phyloP scores from a whole-genome alignment of 2,329 filamentous ascomycete genomes.

The Thelonectria rubi region DNA sequence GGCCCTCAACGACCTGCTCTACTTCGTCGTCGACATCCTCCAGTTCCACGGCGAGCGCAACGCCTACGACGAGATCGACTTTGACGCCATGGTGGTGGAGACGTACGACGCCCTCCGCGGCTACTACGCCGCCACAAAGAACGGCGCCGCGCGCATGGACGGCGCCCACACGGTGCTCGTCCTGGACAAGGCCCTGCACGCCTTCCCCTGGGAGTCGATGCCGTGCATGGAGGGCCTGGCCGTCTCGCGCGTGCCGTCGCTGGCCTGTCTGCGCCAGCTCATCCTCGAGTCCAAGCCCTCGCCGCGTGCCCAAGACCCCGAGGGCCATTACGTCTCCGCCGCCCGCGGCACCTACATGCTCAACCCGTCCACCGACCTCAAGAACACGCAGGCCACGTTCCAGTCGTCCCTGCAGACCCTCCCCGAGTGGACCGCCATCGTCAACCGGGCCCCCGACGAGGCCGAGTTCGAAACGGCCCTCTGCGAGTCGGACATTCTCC shows the following conservation, averaged over 20 bases:
- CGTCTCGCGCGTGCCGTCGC: slow-evolving; percentile 87
- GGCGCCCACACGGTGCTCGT: slow-evolving; percentile 83
- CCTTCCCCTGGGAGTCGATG: slow-evolving; percentile 95
- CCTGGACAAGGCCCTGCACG: slow-evolving; percentile 88
- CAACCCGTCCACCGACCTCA: slow-evolving; percentile 87
- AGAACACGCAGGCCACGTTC: slow-evolving; percentile 80
- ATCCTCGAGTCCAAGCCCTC: slow-evolving; percentile 62
- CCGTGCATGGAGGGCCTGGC: slow-evolving; percentile 83
- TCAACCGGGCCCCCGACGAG: slow-evolving; percentile 76
- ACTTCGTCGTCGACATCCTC: slow-evolving; percentile 95
- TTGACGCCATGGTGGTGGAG: slow-evolving; percentile 89
- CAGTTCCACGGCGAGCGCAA: slow-evolving; percentile 97
- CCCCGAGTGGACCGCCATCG: slow-evolving; percentile 75
- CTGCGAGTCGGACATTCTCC: slow-evolving; percentile 72
- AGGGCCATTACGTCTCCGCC: slow-evolving; percentile 64
- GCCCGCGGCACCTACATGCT: slow-evolving; percentile 79
- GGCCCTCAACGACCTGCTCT: slow-evolving; percentile 88
- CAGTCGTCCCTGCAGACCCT: slow-evolving; percentile 70
- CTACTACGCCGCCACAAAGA: slow-evolving; percentile 70
- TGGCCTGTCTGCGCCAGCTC: slow-evolving; percentile 81
- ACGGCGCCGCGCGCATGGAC: slow-evolving; percentile 51
- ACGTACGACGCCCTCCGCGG: slow-evolving; percentile 83
- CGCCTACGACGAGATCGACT: slow-evolving; percentile 97
- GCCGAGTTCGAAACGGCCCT: slow-evolving; percentile 78
- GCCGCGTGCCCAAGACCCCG: slow-evolving; percentile 17